Base-by-base conservation (phyloP, 2,329 filamentous ascomycete species). In the Aspergillus sp. region DNA sequence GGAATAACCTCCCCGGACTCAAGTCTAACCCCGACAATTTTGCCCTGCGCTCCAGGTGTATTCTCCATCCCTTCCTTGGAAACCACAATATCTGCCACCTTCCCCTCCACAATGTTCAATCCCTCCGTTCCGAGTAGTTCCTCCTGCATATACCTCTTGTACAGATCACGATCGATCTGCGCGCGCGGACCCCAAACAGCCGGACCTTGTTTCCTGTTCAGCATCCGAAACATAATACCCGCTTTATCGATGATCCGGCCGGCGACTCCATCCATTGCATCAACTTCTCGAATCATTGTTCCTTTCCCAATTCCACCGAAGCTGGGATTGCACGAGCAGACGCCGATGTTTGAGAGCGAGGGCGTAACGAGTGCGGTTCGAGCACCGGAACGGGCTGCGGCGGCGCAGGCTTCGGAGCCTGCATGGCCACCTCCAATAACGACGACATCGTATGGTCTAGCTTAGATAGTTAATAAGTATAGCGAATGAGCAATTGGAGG, bases 221-320 rank as follows among this genome's bases (percentile, higher is more conserved):
- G 69, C 15, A 94, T 79, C 53, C 88, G 84, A 68, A 97, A 98
- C 66, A 96, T 91, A n/a, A 96, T 81, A 5, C 89, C 93, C 3
- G 93, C 86, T 66, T 93, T 91, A 71, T 98, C 93, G 50, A 95
- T 89, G 19, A 96, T 85, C 32, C 88, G 81, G 0, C 89, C 90
- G 0, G 90, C 85, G 17, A 98, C 74, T 0, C 93, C 93, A 62
- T 97, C 93, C 50, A 98, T 76, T 0, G 93, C 93, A 72, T 98
- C 93, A 27, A 98, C 85, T 69, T 98, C 93, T 38, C 91, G 84
- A 44, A 98, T 75, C 75, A 98, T 96, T 7, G 88, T 97, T 13
- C 93, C 93, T 67, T 98, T 98, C 41, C 93, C 93, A 58, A 98
- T 97, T n/a, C 93, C 93, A 35, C 93, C 93, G 63, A 98, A 95